These are phyloP conservation scores for Arachis hypogaea DNA, from an alignment of 306 rosid species.

Conservation along the genomic window DNA sequence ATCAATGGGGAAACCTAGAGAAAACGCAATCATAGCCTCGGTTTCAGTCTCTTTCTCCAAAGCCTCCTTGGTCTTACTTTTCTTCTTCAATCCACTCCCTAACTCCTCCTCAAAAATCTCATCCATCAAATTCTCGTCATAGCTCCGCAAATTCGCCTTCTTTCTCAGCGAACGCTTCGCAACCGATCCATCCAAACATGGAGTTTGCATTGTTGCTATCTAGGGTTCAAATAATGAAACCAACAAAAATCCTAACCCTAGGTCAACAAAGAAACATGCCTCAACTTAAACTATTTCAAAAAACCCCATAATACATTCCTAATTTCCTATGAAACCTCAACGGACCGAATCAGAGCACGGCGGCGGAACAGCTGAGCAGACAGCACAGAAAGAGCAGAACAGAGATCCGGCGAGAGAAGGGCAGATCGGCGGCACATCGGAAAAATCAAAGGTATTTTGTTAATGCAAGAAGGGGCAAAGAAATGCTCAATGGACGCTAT, in stretches of 20 bases:
- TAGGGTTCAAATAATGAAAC: neutral
- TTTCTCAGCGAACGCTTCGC: conserved; percentile 69
- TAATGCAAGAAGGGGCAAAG: conserved; percentile 9
- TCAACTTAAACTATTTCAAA: conserved; percentile 2
- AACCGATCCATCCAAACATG: conserved; percentile 53
- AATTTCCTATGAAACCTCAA: no score
- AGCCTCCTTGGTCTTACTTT: conserved; percentile 57
- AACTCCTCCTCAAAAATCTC: conserved; percentile 72
- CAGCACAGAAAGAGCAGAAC: no score
- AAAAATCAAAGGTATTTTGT: neutral
- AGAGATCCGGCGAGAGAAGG: no score
- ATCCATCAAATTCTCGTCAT: conserved; percentile 83
- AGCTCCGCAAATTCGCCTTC: conserved; percentile 58
- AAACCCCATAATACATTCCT: neutral
- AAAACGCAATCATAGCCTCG: conserved; percentile 93
- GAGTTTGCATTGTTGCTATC: conserved; percentile 55
- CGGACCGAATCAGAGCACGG: no score
- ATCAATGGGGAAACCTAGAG: conserved; percentile 86
- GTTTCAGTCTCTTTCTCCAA: conserved; percentile 86
- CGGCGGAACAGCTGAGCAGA: no score
- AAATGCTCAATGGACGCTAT: neutral
- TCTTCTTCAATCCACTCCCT: conserved; percentile 68
- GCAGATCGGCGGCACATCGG: no score
- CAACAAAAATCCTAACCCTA: conserved; percentile 7
- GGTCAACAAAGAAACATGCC: neutral